phyloP scores from a whole-genome alignment of 2,329 filamentous ascomycete genomes.

The Claviceps capensis region DNA sequence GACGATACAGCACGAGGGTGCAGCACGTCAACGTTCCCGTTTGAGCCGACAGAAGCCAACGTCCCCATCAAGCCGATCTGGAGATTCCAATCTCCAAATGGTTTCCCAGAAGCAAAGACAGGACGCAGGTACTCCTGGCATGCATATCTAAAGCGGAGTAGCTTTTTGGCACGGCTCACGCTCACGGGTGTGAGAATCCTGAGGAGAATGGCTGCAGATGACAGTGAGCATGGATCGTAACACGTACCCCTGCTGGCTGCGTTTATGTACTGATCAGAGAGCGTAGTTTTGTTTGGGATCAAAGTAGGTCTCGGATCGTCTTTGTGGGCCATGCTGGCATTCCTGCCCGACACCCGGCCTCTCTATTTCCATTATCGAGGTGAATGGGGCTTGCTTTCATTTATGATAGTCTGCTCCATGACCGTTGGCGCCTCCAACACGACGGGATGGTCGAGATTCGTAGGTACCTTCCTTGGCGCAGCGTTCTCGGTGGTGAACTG shows the following conservation, averaged over 20 bases:
- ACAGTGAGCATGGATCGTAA: constrained; percentile 22
- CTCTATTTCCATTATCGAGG: constrained; percentile 74
- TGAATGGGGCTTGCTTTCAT: constrained; percentile 88
- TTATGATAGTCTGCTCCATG: constrained; percentile 94
- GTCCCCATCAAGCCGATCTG: constrained; percentile 26
- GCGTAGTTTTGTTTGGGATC: constrained; percentile 53
- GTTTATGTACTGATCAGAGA: not conserved
- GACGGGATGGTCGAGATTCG: constrained; percentile 67
- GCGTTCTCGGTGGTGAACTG: constrained; percentile 59
- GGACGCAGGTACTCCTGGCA: constrained; percentile 34
- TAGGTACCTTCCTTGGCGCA: constrained; percentile 70
- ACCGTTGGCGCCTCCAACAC: constrained; percentile 88
- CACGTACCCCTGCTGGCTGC: too few relatives aligned
- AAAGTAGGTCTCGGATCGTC: constrained; percentile 82
- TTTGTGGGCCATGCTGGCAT: constrained; percentile 71
- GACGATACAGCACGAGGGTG: not conserved
- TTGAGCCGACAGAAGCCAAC: constrained; percentile 20
- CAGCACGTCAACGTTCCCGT: constrained; percentile 10
- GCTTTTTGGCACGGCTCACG: constrained; percentile 25
- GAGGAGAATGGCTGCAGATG: constrained; percentile 32
- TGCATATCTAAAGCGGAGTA: constrained; percentile 27
- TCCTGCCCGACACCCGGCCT: constrained; percentile 57
- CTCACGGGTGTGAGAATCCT: constrained; percentile 27
- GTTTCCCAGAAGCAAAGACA: constrained; percentile 35
- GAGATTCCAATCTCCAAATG: constrained; percentile 33